phyloP scores from a whole-genome alignment of 768 basidiomycete genomes.

The Naganishia vaughanmartiniae region DNA sequence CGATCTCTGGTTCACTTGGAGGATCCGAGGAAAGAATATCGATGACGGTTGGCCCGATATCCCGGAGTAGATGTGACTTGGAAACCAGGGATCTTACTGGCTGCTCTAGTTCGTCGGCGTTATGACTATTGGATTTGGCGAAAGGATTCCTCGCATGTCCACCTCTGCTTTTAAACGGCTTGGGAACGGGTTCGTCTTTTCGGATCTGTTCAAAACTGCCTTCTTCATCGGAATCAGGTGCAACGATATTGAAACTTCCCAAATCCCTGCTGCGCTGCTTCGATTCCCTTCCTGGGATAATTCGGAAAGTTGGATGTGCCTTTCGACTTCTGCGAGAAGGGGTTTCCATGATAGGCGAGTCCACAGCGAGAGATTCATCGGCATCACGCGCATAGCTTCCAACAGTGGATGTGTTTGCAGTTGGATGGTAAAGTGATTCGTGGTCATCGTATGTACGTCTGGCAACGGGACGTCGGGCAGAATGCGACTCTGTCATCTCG shows the following conservation, averaged over 20 bases:
- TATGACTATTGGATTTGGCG: not conserved
- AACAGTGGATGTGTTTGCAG: not conserved
- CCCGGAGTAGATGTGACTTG: slow-evolving; percentile 2
- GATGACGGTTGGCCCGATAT: not conserved
- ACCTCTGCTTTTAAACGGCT: not conserved
- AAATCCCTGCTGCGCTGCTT: not conserved
- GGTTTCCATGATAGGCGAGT: slow-evolving; percentile 4
- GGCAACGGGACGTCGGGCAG: not conserved
- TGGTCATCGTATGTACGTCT: not conserved
- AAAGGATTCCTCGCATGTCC: slow-evolving; percentile 21
- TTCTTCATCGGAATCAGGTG: slow-evolving; percentile 15
- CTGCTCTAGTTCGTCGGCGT: not conserved
- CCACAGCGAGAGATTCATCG: slow-evolving; percentile 18
- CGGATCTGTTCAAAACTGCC: not conserved
- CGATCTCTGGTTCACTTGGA: slow-evolving; percentile 4
- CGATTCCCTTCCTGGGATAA: not conserved
- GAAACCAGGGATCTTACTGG: not conserved
- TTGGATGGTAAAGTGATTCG: too few relatives aligned
- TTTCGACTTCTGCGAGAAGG: slow-evolving; percentile 4
- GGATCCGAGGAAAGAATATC: slow-evolving; percentile 7
- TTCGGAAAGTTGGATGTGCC: slow-evolving; percentile 7
- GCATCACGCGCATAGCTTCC: not conserved
- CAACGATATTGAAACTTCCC: not conserved
- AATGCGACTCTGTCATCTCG: slow-evolving; percentile 7
- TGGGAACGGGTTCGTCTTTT: not conserved